phyloP scores from a whole-genome alignment of 2,329 filamentous ascomycete species.

The Amphichorda felina region DNA sequence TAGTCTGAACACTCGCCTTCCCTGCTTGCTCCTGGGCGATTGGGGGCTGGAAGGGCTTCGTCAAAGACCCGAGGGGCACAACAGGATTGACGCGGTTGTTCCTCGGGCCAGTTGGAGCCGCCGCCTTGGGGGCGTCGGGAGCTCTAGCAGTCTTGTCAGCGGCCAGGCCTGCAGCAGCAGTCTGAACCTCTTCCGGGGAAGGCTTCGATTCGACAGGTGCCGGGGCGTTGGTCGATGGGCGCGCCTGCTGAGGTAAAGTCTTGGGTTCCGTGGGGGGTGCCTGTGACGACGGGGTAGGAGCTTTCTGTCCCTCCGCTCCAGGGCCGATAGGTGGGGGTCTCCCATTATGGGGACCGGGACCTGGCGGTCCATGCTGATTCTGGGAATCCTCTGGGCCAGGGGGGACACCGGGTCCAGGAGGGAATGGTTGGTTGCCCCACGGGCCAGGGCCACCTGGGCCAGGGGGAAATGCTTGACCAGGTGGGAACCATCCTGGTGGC shows the following conservation, averaged over 20 bases:
- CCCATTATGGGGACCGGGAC: slow-evolving; percentile 21
- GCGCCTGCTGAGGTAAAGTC: slow-evolving; percentile 30
- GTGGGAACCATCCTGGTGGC: slow-evolving; percentile 68
- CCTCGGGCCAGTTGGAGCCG: slow-evolving; percentile 34
- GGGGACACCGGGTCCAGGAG: slow-evolving; percentile 40
- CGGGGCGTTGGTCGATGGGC: slow-evolving; percentile 38
- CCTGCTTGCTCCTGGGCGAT: slow-evolving; percentile 13
- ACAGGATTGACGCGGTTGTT: slow-evolving; percentile 49
- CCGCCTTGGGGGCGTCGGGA: slow-evolving; percentile 23
- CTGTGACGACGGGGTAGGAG: slow-evolving; percentile 30
- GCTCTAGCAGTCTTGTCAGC: slow-evolving; percentile 4
- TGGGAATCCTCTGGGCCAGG: slow-evolving; percentile 52
- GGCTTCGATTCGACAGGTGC: slow-evolving; percentile 60
- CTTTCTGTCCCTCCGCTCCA: slow-evolving; percentile 33
- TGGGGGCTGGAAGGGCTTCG: slow-evolving; percentile 24
- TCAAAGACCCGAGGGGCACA: slow-evolving; percentile 43
- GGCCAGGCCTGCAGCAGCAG: slow-evolving; percentile 27
- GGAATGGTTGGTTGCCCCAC: slow-evolving; percentile 48
- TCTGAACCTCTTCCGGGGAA: slow-evolving; percentile 31
- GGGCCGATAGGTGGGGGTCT: slow-evolving; percentile 42
- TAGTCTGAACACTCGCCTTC: slow-evolving; percentile 21
- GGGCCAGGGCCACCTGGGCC: slow-evolving; percentile 39
- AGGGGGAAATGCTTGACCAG: slow-evolving; percentile 18
- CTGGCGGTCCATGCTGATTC: slow-evolving; percentile 39
- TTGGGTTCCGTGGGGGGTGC: slow-evolving; percentile 43